phyloP scores from a whole-genome alignment of 2,329 filamentous ascomycete species.

The Scedosporium aurantiacum region DNA sequence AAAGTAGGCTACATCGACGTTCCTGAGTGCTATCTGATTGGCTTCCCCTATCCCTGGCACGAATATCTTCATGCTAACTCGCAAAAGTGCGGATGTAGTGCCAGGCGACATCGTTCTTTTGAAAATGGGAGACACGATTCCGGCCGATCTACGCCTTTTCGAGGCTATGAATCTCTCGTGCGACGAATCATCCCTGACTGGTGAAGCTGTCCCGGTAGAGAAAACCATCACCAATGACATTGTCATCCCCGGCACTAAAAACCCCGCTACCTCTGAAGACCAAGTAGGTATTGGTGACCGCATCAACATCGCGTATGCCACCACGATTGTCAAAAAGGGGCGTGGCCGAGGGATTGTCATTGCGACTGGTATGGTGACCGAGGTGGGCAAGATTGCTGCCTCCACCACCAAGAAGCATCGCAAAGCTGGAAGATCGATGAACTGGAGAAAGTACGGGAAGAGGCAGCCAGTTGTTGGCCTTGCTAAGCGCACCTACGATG shows the following conservation, averaged over 20 bases:
- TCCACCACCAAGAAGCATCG: constrained; percentile 40
- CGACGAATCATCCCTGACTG: constrained; percentile 68
- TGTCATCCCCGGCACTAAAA: constrained; percentile 32
- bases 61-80: background rate
- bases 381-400: constrained; percentile 59
- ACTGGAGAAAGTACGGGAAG: constrained; percentile 42
- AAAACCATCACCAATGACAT: constrained; percentile 47
- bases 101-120: constrained; percentile 60
- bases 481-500: constrained; percentile 34
- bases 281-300: constrained; percentile 59
- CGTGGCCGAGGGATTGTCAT: constrained; percentile 63
- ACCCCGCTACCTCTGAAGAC: constrained; percentile 27
- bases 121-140: constrained; percentile 64
- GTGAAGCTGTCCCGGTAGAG: constrained; percentile 62
- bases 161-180: constrained; percentile 70
- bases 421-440: constrained; percentile 44
- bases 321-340: constrained; percentile 61
- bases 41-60: background rate
- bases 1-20: constrained; percentile 27
- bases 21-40: constrained; percentile 14
- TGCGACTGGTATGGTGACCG: constrained; percentile 59
- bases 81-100: constrained; percentile 47
- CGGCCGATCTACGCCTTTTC: constrained; percentile 59
- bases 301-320: constrained; percentile 65
- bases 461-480: constrained; percentile 36